Evolutionary conservation across 768 basidiomycete genomes (phyloP), one percentile per base, ranked within the genome.

Genomic region (Suillus alpinus): DNA sequence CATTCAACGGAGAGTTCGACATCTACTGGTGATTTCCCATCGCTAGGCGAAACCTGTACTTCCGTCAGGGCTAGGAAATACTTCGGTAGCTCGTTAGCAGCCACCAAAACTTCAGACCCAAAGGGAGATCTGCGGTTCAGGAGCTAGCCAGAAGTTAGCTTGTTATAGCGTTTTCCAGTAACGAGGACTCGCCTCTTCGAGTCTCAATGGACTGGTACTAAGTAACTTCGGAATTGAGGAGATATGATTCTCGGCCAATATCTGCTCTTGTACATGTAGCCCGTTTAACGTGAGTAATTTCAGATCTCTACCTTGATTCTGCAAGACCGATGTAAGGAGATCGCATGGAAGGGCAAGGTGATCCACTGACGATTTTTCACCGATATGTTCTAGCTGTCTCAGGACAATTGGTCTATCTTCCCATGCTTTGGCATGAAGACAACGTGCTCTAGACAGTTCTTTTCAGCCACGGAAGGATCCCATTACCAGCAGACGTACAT

Each of bases 371-470:
- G 91, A 92, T 83, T 93, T 94, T 69, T 94, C 92, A 36, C 95
- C 96, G 44, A 98, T 87, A n/a, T 87, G 85, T 37, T 91, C 87
- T 55, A 98, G 81, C 71, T 98, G 96, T 14, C 90, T 83, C 58
- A 98, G 81, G 7, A 96, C 89, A 14, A 87, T 77, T 5, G 94
- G 86, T 20, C 91, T 78, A 67, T 94, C 89, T 67, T 98, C 95
- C 96, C 96, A 98, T 46, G 93, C 88, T 66, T 89, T 94, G 4
- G 92, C 92, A 57, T 79, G 82, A 40, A 98, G 68, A 65, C 87
- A 90, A 12, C 95, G 87, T 29, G 89, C 73, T 32, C 94, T 93
- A 51, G 8, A 20, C 49, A 29, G n/a, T 34, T 14, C 18, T 37
- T 39, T 36, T 55, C 26, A 55, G 53, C 37, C 23, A 26, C 3